Evolutionary conservation across 345 rosid genomes (phyloP), one percentile per base, ranked within the genome.

Genomic region (Rhodamnia rubescens): DNA sequence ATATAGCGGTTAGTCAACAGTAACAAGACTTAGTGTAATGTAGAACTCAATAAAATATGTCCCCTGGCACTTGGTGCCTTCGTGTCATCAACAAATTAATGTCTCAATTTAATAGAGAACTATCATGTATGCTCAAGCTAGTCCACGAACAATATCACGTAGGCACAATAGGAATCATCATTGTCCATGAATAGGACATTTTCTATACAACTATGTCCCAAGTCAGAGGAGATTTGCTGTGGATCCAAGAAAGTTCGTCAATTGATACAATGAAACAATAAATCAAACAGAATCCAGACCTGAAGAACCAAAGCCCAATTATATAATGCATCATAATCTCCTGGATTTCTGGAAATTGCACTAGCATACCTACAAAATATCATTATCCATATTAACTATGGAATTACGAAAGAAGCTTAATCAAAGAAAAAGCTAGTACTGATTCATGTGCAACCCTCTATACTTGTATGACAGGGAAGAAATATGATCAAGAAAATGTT

Each of bases 271-370:
- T 42, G 42, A n/a, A 84, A 44, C 58, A n/a, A 51, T 36, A 74
- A 75, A 29, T 6, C 22, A 83, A 83, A 36, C 32, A 74, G 32
- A 58, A 84, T 84, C 85, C 89, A 87, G 47, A 96, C 99, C 99
- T 97, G 99, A 91, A 97, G 98, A 90, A 97, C 96, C 93, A 97
- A 91, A 53, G 98, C 99, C 99, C 99, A 97, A 85, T 97, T 97
- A 91, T 96, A 97, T 26, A 97, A 86, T 24, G 99, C 98, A 89
- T 97, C 99, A 90, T 95, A 94, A 90, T 97, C 99, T 61, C 96
- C 97, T 24, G 99, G 95, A 87, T 97, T 95, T 88, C 97, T 93
- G 87, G 94, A 95, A 52, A 97, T 91, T 14, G 99, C 93, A 85
- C 92, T 93, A 51, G 99, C 99, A 89, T 97, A 96, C 95, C 99